Evolutionary conservation across 352 stramenopile genomes (phyloP).

Genomic region (Globisporangium cederbergense): DNA sequence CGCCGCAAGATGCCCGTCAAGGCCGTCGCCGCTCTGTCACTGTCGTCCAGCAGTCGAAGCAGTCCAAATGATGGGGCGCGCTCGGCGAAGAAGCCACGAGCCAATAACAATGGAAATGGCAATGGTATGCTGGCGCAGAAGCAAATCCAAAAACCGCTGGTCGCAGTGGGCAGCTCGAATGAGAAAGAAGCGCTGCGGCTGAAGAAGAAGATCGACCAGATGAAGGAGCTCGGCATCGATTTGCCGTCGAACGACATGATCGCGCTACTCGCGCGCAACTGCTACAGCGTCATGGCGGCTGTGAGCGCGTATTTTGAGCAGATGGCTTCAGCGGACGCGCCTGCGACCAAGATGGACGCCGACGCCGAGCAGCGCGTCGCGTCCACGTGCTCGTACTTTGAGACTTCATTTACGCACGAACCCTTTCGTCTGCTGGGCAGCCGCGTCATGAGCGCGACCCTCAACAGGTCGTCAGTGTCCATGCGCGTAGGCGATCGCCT

Average conservation of each 20-base stretch:
- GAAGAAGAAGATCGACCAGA: slow-evolving; percentile 67
- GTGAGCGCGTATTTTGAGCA: slow-evolving; percentile 78
- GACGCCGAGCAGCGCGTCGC: slow-evolving; percentile 21
- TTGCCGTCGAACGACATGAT: slow-evolving; percentile 47
- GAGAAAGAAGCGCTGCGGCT: slow-evolving; percentile 60
- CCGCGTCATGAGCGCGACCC: slow-evolving; percentile 34
- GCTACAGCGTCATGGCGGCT: slow-evolving; percentile 65
- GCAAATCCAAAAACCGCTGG: slow-evolving; percentile 39
- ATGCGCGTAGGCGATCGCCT: slow-evolving; percentile 44
- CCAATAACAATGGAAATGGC: neutral
- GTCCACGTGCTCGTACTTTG: slow-evolving; percentile 22
- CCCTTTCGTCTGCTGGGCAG: slow-evolving; percentile 47
- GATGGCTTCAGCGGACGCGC: slow-evolving; percentile 7
- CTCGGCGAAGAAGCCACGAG: slow-evolving; percentile 18
- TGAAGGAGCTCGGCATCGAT: slow-evolving; percentile 72
- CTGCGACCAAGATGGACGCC: slow-evolving; percentile 11
- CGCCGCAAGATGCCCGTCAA: slow-evolving; percentile 4
- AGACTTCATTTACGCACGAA: slow-evolving; percentile 27
- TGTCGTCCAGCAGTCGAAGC: neutral
- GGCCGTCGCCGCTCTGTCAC: neutral
- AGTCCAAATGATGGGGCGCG: slow-evolving; percentile 1
- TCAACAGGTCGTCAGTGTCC: slow-evolving; percentile 42
- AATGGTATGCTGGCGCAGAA: slow-evolving; percentile 8
- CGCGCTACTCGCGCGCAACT: slow-evolving; percentile 64
- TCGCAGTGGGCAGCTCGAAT: slow-evolving; percentile 54